These are phyloP conservation scores for Torulaspora quercuum DNA, from an alignment of 805 yeast species.

Conservation along the genomic window DNA sequence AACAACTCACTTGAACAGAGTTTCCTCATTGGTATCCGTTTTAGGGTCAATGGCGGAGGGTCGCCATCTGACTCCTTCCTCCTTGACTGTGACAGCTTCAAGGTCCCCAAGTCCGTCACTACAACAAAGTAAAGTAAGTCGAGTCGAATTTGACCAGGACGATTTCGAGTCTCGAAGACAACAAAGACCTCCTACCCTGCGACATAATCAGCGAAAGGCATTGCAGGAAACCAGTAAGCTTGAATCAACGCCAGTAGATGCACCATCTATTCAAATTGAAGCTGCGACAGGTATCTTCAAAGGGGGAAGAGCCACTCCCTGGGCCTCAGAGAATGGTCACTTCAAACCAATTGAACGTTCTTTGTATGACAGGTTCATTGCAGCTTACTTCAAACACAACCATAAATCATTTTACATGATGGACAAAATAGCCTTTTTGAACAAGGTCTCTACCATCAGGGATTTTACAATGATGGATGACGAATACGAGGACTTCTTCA, in stretches of 20 bases:
- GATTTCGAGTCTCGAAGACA: background rate
- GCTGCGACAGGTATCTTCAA: conserved; percentile 31
- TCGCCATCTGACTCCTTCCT: conserved; percentile 2
- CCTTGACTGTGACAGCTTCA: background rate
- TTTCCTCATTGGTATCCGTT: conserved; percentile 21
- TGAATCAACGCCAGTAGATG: conserved; percentile 31
- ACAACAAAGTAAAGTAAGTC: too few species aligned
- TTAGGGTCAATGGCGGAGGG: conserved; percentile 12
- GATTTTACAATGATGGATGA: conserved; percentile 34
- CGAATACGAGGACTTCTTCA: conserved; percentile 26
- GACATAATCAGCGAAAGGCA: conserved; percentile 9
- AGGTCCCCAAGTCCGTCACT: too few species aligned
- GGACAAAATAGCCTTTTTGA: conserved; percentile 39
- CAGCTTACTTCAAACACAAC: conserved; percentile 45
- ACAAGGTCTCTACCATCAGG: conserved; percentile 32
- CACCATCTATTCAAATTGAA: conserved; percentile 34
- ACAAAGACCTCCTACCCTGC: conserved; percentile 5
- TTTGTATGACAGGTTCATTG: conserved; percentile 38
- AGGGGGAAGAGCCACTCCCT: conserved; percentile 31
- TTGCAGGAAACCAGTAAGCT: conserved; percentile 16
- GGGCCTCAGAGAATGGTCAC: conserved; percentile 28
- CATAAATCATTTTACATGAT: conserved; percentile 45
- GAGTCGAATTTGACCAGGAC: too few species aligned
- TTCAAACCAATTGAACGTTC: conserved; percentile 34
- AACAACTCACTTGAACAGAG: conserved; percentile 10